Base-by-base conservation (phyloP, 148 eudicot genomes). In the Oxyria digyna region DNA sequence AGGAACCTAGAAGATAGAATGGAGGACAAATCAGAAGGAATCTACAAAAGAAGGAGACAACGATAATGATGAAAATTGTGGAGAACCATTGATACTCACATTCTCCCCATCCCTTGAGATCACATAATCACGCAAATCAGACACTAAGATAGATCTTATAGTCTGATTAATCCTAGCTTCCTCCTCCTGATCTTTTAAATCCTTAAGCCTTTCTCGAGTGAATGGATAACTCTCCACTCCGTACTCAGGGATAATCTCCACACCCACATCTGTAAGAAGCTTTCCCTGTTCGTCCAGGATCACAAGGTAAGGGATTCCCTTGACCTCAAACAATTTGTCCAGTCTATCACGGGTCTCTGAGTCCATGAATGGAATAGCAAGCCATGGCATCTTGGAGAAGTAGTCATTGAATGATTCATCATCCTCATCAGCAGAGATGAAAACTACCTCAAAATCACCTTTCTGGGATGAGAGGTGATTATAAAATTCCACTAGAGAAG, bases 371-470 rank as follows among this genome's bases (percentile, higher is more conserved):
- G 96, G 96, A 69, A 87, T 69, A 21, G 96, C 92, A 68, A 89
- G 85, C 92, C 96, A 89, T 10, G 90, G 92, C 96, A 89, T 89
- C 70, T 82, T 82, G 6, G 79, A 70, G 78, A 89, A 89, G 74
- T 84, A 85, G 33, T 45, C 79, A 17, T 74, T 68, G 55, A 82
- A 87, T 5, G 92, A 82, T 37, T 85, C 88, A 20, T 83, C 84
- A 68, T 83, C 84, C 66, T 74, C 72, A 67, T 89, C 96, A 9
- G 77, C 79, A 33, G 96, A 82, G 38, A 85, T 23, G 26, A 87
- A 84, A 27, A 85, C 87, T 43, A 87, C 52, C 75, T 87, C 84
- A 50, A 87, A 87, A 66, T 80, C 81, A 20, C 71, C 77, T 72
- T 68, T 71, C 23, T 49, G 83, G n/a, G 80, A 68, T 1, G 21